A percentile compares a stretch with the other conserved stretches of the same genome.
These are phyloP conservation scores for Fragaria vesca DNA, from an alignment of 306 rosid genomes.

Conservation along the genomic window DNA sequence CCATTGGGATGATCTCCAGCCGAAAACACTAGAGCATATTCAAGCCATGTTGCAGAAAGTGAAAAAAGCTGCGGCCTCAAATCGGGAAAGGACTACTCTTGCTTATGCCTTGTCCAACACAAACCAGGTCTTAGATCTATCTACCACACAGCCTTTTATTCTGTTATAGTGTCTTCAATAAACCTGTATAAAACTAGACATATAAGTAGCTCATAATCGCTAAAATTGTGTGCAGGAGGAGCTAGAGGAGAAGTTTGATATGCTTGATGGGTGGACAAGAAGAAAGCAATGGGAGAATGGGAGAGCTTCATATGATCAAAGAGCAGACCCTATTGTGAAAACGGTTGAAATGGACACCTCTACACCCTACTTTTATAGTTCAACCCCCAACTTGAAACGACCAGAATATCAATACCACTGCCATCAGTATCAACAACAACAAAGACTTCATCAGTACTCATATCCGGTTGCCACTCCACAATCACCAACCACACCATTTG, in stretches of 20 bases:
- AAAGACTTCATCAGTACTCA: slow-evolving; percentile 17
- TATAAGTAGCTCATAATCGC: background rate
- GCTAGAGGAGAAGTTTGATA: slow-evolving; percentile 26
- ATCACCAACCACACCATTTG: slow-evolving; percentile 36
- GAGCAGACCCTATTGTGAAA: slow-evolving; percentile 34
- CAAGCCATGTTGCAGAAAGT: slow-evolving; percentile 35
- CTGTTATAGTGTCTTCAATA: background rate
- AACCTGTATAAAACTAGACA: background rate
- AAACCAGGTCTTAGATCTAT: slow-evolving; percentile 34
- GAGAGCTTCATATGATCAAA: slow-evolving; percentile 44
- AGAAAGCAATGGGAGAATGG: slow-evolving; percentile 28
- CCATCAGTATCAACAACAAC: slow-evolving; percentile 17
- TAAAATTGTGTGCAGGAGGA: slow-evolving; percentile 18
- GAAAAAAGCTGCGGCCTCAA: slow-evolving; percentile 31
- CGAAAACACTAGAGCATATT: slow-evolving; percentile 28
- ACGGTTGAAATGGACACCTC: slow-evolving; percentile 56
- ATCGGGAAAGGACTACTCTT: slow-evolving; percentile 36
- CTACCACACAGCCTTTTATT: background rate
- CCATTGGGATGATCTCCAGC: slow-evolving; percentile 32
- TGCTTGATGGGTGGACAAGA: slow-evolving; percentile 36
- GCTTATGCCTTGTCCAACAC: slow-evolving; percentile 43
- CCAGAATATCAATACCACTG: slow-evolving; percentile 14
- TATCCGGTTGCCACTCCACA: slow-evolving; percentile 29
- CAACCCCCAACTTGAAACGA: background rate
- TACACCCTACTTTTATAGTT: slow-evolving; percentile 33